Conservation (phyloP, 169 alveolate species). For the Theileria annulata region DNA sequence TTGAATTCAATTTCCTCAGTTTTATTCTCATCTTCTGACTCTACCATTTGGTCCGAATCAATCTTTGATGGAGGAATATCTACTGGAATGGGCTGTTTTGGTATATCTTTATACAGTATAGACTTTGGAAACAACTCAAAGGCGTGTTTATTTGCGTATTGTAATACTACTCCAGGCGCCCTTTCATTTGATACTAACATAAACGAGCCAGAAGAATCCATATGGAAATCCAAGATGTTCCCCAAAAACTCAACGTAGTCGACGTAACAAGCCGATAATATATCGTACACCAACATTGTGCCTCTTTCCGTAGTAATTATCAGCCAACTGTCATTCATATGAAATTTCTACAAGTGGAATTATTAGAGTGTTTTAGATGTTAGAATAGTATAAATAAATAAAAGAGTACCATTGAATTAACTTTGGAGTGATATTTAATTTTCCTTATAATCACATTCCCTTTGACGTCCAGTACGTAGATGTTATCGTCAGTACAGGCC, state of each 20-base stretch:
- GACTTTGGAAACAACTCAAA: conserved; percentile 52
- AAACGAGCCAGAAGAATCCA: conserved; percentile 60
- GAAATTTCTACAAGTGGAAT: conserved; percentile 21
- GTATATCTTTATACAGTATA: conserved; percentile 54
- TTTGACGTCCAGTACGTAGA: conserved; percentile 50
- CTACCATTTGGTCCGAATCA: not conserved
- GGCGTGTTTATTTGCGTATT: conserved; percentile 59
- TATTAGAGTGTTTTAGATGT: not conserved
- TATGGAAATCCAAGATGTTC: conserved; percentile 25
- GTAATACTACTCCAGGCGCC: conserved; percentile 59
- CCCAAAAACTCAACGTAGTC: conserved; percentile 58
- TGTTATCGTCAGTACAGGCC: conserved; percentile 56
- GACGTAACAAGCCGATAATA: conserved; percentile 61
- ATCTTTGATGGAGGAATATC: not conserved
- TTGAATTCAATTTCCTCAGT: conserved; percentile 33
- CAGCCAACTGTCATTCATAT: conserved; percentile 64
- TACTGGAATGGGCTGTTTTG: conserved; percentile 31
- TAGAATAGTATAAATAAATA: not conserved
- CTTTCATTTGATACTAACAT: conserved; percentile 38
- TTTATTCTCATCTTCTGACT: conserved; percentile 3
- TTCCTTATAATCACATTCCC: conserved; percentile 46
- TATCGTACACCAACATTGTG: conserved; percentile 61
- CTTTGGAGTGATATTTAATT: conserved; percentile 16
- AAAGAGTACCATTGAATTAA: conserved; percentile 33
- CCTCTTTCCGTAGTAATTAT: conserved; percentile 25